Evolutionary conservation across 306 rosid species (phyloP).

Genomic region (Astragalus membranaceus): DNA sequence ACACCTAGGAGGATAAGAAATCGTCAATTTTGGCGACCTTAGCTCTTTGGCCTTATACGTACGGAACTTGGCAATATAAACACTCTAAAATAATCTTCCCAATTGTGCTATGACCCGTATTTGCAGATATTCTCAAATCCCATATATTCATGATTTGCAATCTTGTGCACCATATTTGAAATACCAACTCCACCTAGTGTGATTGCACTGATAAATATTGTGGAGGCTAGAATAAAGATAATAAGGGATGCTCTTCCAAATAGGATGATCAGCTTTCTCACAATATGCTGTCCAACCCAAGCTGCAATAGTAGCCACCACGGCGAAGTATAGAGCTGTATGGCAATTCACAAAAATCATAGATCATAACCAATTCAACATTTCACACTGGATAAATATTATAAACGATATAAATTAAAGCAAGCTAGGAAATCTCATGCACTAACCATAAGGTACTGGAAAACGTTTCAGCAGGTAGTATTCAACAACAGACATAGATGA

Average conservation of each 20-base stretch:
- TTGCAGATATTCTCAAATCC: slow-evolving; percentile 88
- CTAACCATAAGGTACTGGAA: slow-evolving; percentile 84
- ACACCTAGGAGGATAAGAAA: not conserved
- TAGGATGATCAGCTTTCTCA: slow-evolving; percentile 52
- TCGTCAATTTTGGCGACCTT: not conserved
- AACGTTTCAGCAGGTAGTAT: slow-evolving; percentile 80
- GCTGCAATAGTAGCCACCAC: slow-evolving; percentile 79
- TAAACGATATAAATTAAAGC: not conserved
- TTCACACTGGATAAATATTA: not conserved
- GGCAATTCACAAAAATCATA: not conserved
- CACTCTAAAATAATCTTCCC: slow-evolving; percentile 12
- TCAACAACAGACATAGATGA: slow-evolving; percentile 97
- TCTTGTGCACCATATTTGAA: slow-evolving; percentile 47
- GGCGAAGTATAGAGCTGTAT: slow-evolving; percentile 62
- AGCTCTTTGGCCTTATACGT: not conserved
- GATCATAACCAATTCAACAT: not conserved
- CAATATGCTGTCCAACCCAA: slow-evolving; percentile 65
- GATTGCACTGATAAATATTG: slow-evolving; percentile 69
- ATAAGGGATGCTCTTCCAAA: slow-evolving; percentile 83
- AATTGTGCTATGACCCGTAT: slow-evolving; percentile 24
- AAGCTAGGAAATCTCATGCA: not conserved
- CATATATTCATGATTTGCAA: slow-evolving; percentile 57
- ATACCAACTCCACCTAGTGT: slow-evolving; percentile 89
- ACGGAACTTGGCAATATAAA: not conserved
- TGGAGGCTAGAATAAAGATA: slow-evolving; percentile 74